These are phyloP conservation scores for Beauveria varroae DNA, from an alignment of 2,329 filamentous ascomycete species.

Conservation along the genomic window DNA sequence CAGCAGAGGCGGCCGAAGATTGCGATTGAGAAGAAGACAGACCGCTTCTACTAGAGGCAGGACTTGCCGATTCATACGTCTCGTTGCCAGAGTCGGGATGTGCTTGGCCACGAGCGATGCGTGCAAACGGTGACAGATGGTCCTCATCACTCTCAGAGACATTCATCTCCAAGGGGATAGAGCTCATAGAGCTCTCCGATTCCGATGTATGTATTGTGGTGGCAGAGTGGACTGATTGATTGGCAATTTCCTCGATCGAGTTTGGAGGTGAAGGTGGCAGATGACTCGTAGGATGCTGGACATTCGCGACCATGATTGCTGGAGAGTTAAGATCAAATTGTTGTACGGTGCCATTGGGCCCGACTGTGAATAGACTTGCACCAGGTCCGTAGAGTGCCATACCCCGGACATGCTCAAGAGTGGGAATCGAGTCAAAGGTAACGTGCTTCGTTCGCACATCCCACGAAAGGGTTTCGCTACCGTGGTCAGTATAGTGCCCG, in stretches of 20 bases:
- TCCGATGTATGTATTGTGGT: slow-evolving; percentile 44
- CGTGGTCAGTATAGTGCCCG: slow-evolving; percentile 25
- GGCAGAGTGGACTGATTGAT: slow-evolving; percentile 39
- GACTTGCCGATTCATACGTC: slow-evolving; percentile 58
- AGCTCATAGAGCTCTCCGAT: slow-evolving; percentile 39
- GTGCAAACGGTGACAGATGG: slow-evolving; percentile 66
- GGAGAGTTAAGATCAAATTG: slow-evolving; percentile 90
- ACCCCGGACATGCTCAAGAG: slow-evolving; percentile 70
- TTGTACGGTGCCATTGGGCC: slow-evolving; percentile 80
- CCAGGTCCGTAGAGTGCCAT: slow-evolving; percentile 84
- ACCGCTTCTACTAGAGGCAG: slow-evolving; percentile 54
- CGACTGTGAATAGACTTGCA: slow-evolving; percentile 86
- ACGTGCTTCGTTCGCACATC: slow-evolving; percentile 98
- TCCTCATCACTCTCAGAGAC: slow-evolving; percentile 72
- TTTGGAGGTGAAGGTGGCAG: slow-evolving; percentile 77
- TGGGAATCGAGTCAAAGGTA: slow-evolving; percentile 81
- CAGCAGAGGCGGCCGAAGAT: slow-evolving; percentile 36
- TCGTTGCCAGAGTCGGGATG: slow-evolving; percentile 45
- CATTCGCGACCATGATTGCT: slow-evolving; percentile 72
- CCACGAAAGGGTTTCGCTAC: slow-evolving; percentile 85
- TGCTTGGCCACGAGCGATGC: slow-evolving; percentile 65
- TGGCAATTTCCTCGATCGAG: slow-evolving; percentile 63
- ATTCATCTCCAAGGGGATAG: slow-evolving; percentile 47
- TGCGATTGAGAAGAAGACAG: slow-evolving; percentile 48
- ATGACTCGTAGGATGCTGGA: slow-evolving; percentile 75